A percentile compares a stretch with the other conserved stretches of the same genome.
phyloP scores from a whole-genome alignment of 768 basidiomycete species.

The Naganishia kalamii region DNA sequence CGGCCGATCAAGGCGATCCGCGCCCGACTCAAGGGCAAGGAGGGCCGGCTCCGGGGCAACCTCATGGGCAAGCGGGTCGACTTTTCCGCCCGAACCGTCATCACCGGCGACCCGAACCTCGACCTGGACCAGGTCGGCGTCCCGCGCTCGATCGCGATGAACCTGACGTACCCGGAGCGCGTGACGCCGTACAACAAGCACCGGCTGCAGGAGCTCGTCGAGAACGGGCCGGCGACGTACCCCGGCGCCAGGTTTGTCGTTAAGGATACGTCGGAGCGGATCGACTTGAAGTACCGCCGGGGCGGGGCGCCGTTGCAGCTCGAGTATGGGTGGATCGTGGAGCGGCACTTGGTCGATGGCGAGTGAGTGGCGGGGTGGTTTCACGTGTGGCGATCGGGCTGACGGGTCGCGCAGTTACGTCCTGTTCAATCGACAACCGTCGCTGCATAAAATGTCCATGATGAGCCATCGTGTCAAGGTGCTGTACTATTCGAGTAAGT shows the following conservation, averaged over 20 bases:
- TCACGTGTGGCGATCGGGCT: slow-evolving; percentile 10
- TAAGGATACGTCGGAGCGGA: slow-evolving; percentile 92
- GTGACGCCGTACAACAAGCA: slow-evolving; percentile 96
- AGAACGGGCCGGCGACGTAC: slow-evolving; percentile 88
- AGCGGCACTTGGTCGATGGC: slow-evolving; percentile 94
- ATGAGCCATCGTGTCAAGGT: slow-evolving; percentile 96
- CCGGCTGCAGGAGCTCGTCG: slow-evolving; percentile 86
- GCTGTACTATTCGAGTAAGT: slow-evolving; percentile 94
- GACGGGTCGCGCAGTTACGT: slow-evolving; percentile 58
- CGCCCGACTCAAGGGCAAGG: slow-evolving; percentile 95
- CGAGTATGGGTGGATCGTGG: slow-evolving; percentile 97
- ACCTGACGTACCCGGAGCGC: slow-evolving; percentile 92
- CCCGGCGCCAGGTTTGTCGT: slow-evolving; percentile 96
- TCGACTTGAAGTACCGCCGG: slow-evolving; percentile 94
- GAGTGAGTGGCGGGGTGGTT: slow-evolving; percentile 61
- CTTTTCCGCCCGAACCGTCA: slow-evolving; percentile 97
- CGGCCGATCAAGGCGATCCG: slow-evolving; percentile 97
- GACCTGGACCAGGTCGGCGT: slow-evolving; percentile 96
- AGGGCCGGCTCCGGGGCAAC: slow-evolving; percentile 94
- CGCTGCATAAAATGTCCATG: slow-evolving; percentile 99
- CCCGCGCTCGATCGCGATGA: slow-evolving; percentile 91
- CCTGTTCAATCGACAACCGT: slow-evolving; percentile 95
- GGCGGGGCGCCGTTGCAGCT: slow-evolving; percentile 80
- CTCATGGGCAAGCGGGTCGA: slow-evolving; percentile 99
- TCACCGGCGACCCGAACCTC: slow-evolving; percentile 96